Conservation (phyloP, 2,329 filamentous ascomycete species). For the Arthroderma sp. region DNA sequence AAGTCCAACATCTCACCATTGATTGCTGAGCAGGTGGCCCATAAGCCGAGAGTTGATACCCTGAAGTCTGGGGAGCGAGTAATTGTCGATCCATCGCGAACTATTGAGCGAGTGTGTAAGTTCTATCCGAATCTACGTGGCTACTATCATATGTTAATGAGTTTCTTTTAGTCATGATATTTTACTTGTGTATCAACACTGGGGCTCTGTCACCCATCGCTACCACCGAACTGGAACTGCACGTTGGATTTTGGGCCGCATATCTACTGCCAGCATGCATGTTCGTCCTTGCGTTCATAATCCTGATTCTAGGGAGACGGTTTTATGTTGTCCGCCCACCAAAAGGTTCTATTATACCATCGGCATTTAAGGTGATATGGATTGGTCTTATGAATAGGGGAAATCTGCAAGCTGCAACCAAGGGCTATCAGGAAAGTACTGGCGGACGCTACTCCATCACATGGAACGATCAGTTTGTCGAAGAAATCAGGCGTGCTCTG, state of each 20-base stretch:
- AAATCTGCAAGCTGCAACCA: slow-evolving; percentile 52
- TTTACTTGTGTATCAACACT: slow-evolving; percentile 61
- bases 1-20: slow-evolving; percentile 50
- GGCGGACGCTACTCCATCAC: slow-evolving; percentile 29
- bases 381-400: slow-evolving; percentile 42
- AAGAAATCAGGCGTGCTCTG: slow-evolving; percentile 54
- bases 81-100: slow-evolving; percentile 53
- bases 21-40: slow-evolving; percentile 52
- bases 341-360: slow-evolving; percentile 50
- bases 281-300: slow-evolving; percentile 47
- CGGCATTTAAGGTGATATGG: slow-evolving; percentile 44
- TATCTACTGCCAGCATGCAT: slow-evolving; percentile 49
- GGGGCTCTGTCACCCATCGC: slow-evolving; percentile 55
- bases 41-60: slow-evolving; percentile 37
- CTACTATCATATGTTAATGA: slow-evolving; percentile 1
- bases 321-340: slow-evolving; percentile 36
- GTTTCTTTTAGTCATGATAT: slow-evolving; percentile 44
- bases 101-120: slow-evolving; percentile 48
- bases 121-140: background rate
- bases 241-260: slow-evolving; percentile 53
- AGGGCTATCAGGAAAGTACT: slow-evolving; percentile 45
- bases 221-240: slow-evolving; percentile 54
- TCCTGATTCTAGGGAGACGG: slow-evolving; percentile 36
- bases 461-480: slow-evolving; percentile 59
- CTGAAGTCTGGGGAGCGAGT: slow-evolving; percentile 40